Conservation (phyloP, 2,329 filamentous ascomycete genomes). For the Aspergillus nomiae region DNA sequence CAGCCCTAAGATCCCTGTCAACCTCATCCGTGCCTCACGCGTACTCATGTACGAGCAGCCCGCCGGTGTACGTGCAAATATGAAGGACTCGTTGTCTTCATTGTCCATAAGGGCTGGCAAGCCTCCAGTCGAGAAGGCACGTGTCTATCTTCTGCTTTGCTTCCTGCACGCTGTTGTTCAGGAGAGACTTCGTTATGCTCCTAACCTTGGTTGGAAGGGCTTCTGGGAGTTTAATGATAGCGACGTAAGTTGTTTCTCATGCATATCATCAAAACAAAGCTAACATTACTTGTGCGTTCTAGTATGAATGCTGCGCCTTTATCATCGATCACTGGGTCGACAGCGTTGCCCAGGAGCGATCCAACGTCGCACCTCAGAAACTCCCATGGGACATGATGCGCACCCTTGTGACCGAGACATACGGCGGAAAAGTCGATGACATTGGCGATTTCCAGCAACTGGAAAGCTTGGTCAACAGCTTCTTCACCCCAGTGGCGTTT, state of each 20-base stretch:
- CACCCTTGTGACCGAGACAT: constrained; percentile 87
- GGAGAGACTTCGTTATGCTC: constrained; percentile 90
- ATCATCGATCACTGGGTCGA: constrained; percentile 97
- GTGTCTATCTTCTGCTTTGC: constrained; percentile 85
- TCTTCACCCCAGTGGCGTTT: constrained; percentile 86
- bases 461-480: constrained; percentile 69
- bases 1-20: constrained; percentile 94
- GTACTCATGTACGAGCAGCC: constrained; percentile 98
- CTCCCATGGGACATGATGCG: constrained; percentile 97
- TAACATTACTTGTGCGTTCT: constrained; percentile 22
- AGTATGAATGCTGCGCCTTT: constrained; percentile 96
- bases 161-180: constrained; percentile 97
- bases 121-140: constrained; percentile 84
- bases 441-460: constrained; percentile 79
- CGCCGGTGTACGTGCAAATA: constrained; percentile 92
- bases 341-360: constrained; percentile 75
- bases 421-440: constrained; percentile 96
- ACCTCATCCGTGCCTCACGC: constrained; percentile 86
- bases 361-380: constrained; percentile 89
- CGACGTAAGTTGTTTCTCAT: constrained; percentile 69
- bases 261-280: constrained; percentile 8
- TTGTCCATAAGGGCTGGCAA: constrained; percentile 75
- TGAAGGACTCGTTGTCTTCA: constrained; percentile 94
- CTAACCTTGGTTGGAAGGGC: constrained; percentile 92
- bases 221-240: constrained; percentile 99